phyloP scores from a whole-genome alignment of 1,284 basidiomycete genomes.

The Mycosarcoma mackinlayi region DNA sequence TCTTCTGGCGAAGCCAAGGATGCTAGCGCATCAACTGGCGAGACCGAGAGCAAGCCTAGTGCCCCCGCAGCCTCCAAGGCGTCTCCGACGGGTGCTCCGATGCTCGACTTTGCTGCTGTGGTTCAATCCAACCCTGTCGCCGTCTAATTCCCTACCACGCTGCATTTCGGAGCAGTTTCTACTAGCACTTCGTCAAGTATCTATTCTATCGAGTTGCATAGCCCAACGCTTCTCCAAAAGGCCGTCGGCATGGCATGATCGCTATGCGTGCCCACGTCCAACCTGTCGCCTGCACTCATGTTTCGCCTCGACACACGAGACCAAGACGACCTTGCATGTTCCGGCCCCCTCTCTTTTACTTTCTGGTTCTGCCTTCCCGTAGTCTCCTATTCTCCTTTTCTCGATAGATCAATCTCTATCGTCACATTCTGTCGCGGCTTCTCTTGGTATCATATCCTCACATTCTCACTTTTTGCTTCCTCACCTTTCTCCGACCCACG shows the following conservation, averaged over 20 bases:
- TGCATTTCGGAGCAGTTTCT: background rate
- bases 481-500: too few relatives aligned
- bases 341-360: background rate
- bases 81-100: slow-evolving; percentile 14
- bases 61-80: slow-evolving; percentile 13
- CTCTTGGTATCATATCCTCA: too few relatives aligned
- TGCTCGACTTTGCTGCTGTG: slow-evolving; percentile 59
- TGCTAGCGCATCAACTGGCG: slow-evolving; percentile 3
- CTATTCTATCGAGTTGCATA: too few relatives aligned
- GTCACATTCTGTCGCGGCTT: background rate
- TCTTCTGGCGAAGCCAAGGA: slow-evolving; percentile 12
- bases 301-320: background rate
- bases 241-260: background rate
- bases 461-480: background rate
- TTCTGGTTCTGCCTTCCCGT: background rate
- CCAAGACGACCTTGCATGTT: background rate
- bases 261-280: slow-evolving; percentile 4
- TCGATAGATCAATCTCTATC: background rate
- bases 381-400: background rate
- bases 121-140: slow-evolving; percentile 53
- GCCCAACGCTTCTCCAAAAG: slow-evolving; percentile 5
- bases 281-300: background rate
- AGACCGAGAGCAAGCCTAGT: slow-evolving; percentile 24
- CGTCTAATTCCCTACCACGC: slow-evolving; percentile 35
- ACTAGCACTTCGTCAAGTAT: background rate